Evolutionary conservation across 2,329 filamentous ascomycete genomes (phyloP).

Genomic region (Pseudogymnoascus sp.): DNA sequence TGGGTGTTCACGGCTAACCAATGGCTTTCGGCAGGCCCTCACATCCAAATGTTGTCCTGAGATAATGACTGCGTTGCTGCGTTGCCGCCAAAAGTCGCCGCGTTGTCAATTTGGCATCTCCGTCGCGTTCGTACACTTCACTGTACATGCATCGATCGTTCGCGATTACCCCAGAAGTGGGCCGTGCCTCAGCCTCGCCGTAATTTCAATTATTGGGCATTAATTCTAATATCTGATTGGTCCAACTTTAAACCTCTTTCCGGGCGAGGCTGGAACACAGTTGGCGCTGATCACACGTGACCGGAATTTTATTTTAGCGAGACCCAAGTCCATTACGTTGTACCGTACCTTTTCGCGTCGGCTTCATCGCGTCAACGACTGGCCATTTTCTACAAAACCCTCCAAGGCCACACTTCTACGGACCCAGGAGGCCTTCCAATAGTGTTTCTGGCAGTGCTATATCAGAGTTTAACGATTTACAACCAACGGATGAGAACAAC

Average conservation of each 20-base stretch:
- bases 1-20: not conserved
- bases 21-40: not conserved
- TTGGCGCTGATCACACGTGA: not conserved
- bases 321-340: not conserved
- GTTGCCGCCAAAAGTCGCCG: not conserved
- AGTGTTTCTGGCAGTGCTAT: not conserved
- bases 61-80: not conserved
- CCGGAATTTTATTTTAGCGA: slow-evolving; percentile 6
- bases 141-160: not conserved
- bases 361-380: slow-evolving; percentile 6
- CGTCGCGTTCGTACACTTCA: not conserved
- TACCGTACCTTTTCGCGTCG: slow-evolving; percentile 8
- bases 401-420: not conserved
- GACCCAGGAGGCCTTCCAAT: not conserved
- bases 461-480: not conserved
- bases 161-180: not conserved
- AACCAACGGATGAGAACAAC: slow-evolving; percentile 1
- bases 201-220: not conserved
- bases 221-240: not conserved
- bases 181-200: not conserved
- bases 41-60: not conserved
- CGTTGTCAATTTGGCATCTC: not conserved
- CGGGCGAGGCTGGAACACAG: not conserved
- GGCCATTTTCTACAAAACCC: not conserved
- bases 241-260: not conserved